phyloP scores from a whole-genome alignment of 768 basidiomycete genomes.

The Agaricus subrufescens region DNA sequence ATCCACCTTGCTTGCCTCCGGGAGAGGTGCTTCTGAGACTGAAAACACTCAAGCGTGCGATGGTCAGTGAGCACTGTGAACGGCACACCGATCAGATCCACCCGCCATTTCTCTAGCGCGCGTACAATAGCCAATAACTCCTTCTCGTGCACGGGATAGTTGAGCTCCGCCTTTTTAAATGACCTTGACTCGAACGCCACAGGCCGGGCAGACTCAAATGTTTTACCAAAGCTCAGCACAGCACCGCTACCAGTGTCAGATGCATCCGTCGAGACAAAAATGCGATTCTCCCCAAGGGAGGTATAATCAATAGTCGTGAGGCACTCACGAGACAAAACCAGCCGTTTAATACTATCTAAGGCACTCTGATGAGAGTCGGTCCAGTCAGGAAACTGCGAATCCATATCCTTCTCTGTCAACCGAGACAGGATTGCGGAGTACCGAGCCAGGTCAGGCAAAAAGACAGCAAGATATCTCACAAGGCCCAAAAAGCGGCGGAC shows the following conservation, averaged over 20 bases:
- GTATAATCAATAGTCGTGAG: conserved; percentile 9
- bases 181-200: conserved; percentile 23
- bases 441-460: conserved; percentile 9
- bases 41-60: conserved; percentile 25
- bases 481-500: conserved; percentile 11
- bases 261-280: conserved; percentile 29
- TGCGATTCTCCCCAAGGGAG: conserved; percentile 17
- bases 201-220: conserved; percentile 25
- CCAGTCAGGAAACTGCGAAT: conserved; percentile 7
- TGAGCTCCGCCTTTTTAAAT: conserved; percentile 21
- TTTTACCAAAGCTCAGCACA: conserved; percentile 22
- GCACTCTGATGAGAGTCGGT: conserved; percentile 16
- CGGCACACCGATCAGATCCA: conserved; percentile 13
- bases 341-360: conserved; percentile 11
- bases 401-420: neutral
- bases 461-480: conserved; percentile 8
- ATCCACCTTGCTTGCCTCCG: conserved; percentile 24
- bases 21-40: conserved; percentile 25
- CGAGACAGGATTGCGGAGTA: conserved; percentile 1
- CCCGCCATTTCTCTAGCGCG: conserved; percentile 21
- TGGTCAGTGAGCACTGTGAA: conserved; percentile 31
- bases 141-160: conserved; percentile 33
- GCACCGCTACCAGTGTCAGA: conserved; percentile 22
- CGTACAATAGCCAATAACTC: conserved; percentile 31
- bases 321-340: conserved; percentile 11